These are phyloP conservation scores for Letharia lupina DNA, from an alignment of 495 filamentous ascomycete species.

Conservation along the genomic window DNA sequence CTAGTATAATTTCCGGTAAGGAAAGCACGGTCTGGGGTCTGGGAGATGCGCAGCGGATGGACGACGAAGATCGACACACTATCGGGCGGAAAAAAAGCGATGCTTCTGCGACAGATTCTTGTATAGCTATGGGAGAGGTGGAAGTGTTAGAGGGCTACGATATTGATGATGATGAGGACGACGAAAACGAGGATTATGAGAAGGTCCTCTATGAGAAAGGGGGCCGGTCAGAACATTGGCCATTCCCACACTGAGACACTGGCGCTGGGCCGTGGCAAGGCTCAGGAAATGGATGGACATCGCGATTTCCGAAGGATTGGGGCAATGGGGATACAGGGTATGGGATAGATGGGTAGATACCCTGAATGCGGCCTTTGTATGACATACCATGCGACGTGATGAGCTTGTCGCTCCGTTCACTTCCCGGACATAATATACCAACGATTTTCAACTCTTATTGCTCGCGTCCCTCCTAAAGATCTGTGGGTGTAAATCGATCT, in stretches of 20 bases:
- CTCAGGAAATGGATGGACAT: not conserved
- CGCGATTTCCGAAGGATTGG: not conserved
- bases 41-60: not conserved
- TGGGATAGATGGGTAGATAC: not conserved
- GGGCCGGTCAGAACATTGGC: not conserved
- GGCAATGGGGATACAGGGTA: not conserved
- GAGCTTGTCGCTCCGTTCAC: not conserved
- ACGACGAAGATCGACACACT: not conserved
- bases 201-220: not conserved
- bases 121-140: not conserved
- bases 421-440: not conserved
- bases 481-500: not conserved
- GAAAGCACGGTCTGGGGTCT: constrained; percentile 14
- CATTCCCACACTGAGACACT: not conserved
- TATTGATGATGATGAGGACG: not conserved
- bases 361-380: not conserved
- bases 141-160: not conserved
- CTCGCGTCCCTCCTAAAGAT: not conserved
- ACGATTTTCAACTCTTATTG: not conserved
- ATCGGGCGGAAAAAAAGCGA: not conserved
- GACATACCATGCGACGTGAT: not conserved
- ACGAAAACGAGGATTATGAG: not conserved
- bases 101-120: not conserved
- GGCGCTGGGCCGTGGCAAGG: not conserved
- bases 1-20: constrained; percentile 3